These are phyloP conservation scores for Diplosphaera chodatii DNA, from an alignment of 139 green algal species.

Conservation along the genomic window DNA sequence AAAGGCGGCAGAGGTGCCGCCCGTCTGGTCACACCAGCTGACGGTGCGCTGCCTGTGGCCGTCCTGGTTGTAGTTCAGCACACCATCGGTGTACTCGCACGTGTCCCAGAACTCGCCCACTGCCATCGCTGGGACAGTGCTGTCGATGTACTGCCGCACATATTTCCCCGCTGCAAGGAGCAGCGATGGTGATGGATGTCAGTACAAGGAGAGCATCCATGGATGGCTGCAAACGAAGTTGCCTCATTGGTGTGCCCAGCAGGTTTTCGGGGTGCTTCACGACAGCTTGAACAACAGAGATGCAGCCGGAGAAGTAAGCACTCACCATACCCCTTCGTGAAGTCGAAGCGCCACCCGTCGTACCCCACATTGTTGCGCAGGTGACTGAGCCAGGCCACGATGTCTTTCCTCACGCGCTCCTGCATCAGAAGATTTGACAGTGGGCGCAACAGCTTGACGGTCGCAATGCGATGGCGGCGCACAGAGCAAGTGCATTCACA, in stretches of 20 bases:
- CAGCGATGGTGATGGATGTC: too few relatives aligned
- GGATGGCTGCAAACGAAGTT: too few relatives aligned
- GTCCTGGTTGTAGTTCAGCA: slow-evolving; percentile 97
- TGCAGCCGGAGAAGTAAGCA: too few relatives aligned
- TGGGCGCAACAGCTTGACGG: too few relatives aligned
- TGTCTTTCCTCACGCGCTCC: slow-evolving; percentile 69
- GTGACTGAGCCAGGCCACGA: slow-evolving; percentile 80
- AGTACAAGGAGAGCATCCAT: too few relatives aligned
- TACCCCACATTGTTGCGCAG: slow-evolving; percentile 84
- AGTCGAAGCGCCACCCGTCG: slow-evolving; percentile 94
- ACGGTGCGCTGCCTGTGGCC: slow-evolving; percentile 82
- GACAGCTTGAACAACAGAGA: not conserved
- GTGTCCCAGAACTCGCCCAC: slow-evolving; percentile 96
- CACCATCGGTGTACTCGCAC: slow-evolving; percentile 86
- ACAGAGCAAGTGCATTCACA: not conserved
- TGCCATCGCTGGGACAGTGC: slow-evolving; percentile 76
- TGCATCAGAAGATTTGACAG: slow-evolving; percentile 17
- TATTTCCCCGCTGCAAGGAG: slow-evolving; percentile 47
- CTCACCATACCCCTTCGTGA: slow-evolving; percentile 71
- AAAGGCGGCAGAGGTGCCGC: slow-evolving; percentile 83
- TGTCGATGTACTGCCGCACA: slow-evolving; percentile 73
- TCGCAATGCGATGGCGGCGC: not conserved
- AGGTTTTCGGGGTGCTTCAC: not conserved
- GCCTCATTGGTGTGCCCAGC: too few relatives aligned
- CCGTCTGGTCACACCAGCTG: slow-evolving; percentile 88